Conservation (phyloP, 768 basidiomycete species). For the Cantharellus anzutake region DNA sequence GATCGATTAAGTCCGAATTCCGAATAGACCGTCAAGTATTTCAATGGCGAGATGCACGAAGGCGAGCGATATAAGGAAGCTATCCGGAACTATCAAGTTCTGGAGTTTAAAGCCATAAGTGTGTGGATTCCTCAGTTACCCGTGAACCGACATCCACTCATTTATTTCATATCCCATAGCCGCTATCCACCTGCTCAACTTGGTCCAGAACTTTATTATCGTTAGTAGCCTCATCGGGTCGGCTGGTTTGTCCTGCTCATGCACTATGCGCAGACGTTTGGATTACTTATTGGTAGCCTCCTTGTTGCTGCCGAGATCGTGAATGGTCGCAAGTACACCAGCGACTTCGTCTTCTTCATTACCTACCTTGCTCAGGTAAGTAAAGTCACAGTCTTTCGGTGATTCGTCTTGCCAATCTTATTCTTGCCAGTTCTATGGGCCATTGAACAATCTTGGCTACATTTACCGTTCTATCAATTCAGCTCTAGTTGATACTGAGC, state of each 20-base stretch:
- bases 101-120: slow-evolving; percentile 62
- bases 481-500: slow-evolving; percentile 67
- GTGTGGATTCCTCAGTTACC: slow-evolving; percentile 14
- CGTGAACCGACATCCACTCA: background rate
- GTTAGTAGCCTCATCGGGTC: slow-evolving; percentile 21
- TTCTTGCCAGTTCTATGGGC: background rate
- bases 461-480: slow-evolving; percentile 63
- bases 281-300: slow-evolving; percentile 63
- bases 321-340: slow-evolving; percentile 28
- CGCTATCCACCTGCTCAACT: slow-evolving; percentile 53
- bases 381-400: background rate
- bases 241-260: background rate
- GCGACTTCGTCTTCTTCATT: slow-evolving; percentile 62
- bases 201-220: slow-evolving; percentile 68
- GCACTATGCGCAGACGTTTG: slow-evolving; percentile 32
- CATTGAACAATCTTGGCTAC: slow-evolving; percentile 39
- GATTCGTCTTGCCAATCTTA: background rate
- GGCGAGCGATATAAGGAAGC: slow-evolving; percentile 50
- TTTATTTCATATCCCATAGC: slow-evolving; percentile 45
- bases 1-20: slow-evolving; percentile 14
- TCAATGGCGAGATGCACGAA: slow-evolving; percentile 72
- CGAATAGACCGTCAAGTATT: slow-evolving; percentile 59
- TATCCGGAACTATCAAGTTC: slow-evolving; percentile 48
- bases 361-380: slow-evolving; percentile 60
- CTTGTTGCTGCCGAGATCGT: slow-evolving; percentile 59